Conservation (phyloP, 805 yeast species). For the Zygosaccharomyces siamensis region DNA sequence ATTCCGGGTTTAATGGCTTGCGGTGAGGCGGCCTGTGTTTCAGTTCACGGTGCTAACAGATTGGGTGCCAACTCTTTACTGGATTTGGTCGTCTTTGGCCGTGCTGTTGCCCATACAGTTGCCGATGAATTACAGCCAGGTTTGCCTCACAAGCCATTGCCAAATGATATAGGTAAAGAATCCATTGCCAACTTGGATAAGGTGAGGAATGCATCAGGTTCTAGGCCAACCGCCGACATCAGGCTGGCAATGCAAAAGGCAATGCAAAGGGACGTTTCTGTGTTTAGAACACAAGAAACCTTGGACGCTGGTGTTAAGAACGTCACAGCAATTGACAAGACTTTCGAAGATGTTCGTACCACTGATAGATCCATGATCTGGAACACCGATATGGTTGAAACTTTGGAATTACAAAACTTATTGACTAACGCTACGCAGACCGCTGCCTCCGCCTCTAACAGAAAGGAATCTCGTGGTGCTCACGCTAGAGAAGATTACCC, state of each 20-base stretch:
- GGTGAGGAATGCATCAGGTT: slow-evolving; percentile 80
- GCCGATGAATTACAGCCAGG: slow-evolving; percentile 83
- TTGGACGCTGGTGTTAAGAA: slow-evolving; percentile 86
- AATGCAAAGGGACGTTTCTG: slow-evolving; percentile 96
- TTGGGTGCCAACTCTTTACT: slow-evolving; percentile 96
- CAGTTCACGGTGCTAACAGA: slow-evolving; percentile 99
- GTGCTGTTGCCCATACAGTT: slow-evolving; percentile 95
- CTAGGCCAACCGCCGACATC: slow-evolving; percentile 77
- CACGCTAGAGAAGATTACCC: slow-evolving; percentile 98
- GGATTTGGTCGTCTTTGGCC: slow-evolving; percentile 95
- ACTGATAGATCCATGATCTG: slow-evolving; percentile 97
- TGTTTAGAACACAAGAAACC: slow-evolving; percentile 89
- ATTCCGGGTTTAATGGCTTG: slow-evolving; percentile 94
- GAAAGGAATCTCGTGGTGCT: slow-evolving; percentile 98
- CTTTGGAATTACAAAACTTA: slow-evolving; percentile 92
- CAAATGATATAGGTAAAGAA: slow-evolving; percentile 84
- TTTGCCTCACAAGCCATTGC: slow-evolving; percentile 73
- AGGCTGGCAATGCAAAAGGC: slow-evolving; percentile 90
- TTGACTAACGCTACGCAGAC: slow-evolving; percentile 96
- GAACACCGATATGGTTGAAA: slow-evolving; percentile 96
- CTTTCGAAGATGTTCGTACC: slow-evolving; percentile 72
- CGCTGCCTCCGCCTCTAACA: slow-evolving; percentile 87
- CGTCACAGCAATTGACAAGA: slow-evolving; percentile 68
- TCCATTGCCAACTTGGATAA: slow-evolving; percentile 87
- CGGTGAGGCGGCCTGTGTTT: slow-evolving; percentile 99